phyloP scores from a whole-genome alignment of 805 yeast genomes.

The Ogataea glucozyma region DNA sequence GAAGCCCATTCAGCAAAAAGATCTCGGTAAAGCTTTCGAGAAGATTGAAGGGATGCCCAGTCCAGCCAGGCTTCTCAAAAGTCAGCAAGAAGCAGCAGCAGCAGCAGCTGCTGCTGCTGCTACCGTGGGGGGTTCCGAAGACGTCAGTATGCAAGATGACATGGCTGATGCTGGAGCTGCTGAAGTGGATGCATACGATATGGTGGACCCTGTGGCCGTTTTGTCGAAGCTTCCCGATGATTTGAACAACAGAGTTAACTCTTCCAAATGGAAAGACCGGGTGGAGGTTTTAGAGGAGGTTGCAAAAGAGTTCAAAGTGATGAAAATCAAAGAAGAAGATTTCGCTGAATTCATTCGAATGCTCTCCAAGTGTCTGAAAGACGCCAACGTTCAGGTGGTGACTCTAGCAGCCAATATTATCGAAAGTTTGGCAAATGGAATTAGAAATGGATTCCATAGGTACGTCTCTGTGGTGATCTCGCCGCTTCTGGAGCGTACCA shows the following conservation, averaged over 20 bases:
- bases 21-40: constrained; percentile 68
- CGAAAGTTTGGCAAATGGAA: constrained; percentile 62
- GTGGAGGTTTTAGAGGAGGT: constrained; percentile 78
- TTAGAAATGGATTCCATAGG: constrained; percentile 55
- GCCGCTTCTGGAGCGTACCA: constrained; percentile 76
- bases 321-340: constrained; percentile 58
- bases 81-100: constrained; percentile 43
- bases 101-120: constrained; percentile 22
- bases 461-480: constrained; percentile 54
- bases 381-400: constrained; percentile 87
- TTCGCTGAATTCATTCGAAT: constrained; percentile 61
- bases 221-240: constrained; percentile 65
- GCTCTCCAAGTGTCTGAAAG: constrained; percentile 75
- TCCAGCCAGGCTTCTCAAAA: constrained; percentile 57
- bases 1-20: constrained; percentile 92
- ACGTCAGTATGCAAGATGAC: constrained; percentile 36
- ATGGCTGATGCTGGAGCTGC: constrained; percentile 13
- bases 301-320: constrained; percentile 49
- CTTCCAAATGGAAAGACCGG: constrained; percentile 88
- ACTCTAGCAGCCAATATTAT: constrained; percentile 72
- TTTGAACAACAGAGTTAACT: constrained; percentile 52
- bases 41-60: constrained; percentile 44
- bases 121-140: constrained; percentile 35
- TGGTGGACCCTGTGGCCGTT: constrained; percentile 70
- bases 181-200: constrained; percentile 64